These are phyloP conservation scores for Cladophialophora immunda DNA, from an alignment of 2,329 filamentous ascomycete species.

Conservation along the genomic window DNA sequence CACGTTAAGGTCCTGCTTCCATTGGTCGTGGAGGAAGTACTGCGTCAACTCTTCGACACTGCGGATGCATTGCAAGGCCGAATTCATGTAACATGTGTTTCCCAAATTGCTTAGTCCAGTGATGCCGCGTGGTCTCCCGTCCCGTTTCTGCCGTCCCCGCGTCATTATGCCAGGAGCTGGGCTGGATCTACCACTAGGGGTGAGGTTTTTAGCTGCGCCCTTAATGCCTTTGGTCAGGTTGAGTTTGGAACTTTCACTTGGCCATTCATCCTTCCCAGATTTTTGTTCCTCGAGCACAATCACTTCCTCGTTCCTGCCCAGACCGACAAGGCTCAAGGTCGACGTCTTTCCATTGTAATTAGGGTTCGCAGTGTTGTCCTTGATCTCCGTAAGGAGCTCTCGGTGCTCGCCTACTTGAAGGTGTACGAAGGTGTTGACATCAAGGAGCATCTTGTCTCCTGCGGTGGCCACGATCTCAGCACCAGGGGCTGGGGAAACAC, in stretches of 20 bases:
- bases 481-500: slow-evolving; percentile 55
- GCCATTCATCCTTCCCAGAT: slow-evolving; percentile 34
- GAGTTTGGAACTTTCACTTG: slow-evolving; percentile 29
- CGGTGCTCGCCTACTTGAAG: slow-evolving; percentile 71
- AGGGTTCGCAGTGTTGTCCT: slow-evolving; percentile 75
- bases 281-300: slow-evolving; percentile 86
- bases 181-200: slow-evolving; percentile 70
- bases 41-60: slow-evolving; percentile 92
- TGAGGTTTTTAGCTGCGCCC: slow-evolving; percentile 52
- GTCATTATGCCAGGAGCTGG: slow-evolving; percentile 73
- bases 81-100: slow-evolving; percentile 99
- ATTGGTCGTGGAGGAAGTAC: slow-evolving; percentile 82
- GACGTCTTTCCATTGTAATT: slow-evolving; percentile 78
- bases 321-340: slow-evolving; percentile 70
- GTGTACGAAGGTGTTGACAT: slow-evolving; percentile 68
- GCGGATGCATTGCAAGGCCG: slow-evolving; percentile 90
- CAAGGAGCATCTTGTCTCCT: slow-evolving; percentile 65
- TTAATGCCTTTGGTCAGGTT: slow-evolving; percentile 39
- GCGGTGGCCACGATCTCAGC: slow-evolving; percentile 52
- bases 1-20: slow-evolving; percentile 81
- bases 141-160: slow-evolving; percentile 74
- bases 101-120: slow-evolving; percentile 89
- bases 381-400: slow-evolving; percentile 64
- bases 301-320: slow-evolving; percentile 76
- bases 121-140: slow-evolving; percentile 75